These are phyloP conservation scores for Hura crepitans DNA, from an alignment of 441 rosid species.

Conservation along the genomic window DNA sequence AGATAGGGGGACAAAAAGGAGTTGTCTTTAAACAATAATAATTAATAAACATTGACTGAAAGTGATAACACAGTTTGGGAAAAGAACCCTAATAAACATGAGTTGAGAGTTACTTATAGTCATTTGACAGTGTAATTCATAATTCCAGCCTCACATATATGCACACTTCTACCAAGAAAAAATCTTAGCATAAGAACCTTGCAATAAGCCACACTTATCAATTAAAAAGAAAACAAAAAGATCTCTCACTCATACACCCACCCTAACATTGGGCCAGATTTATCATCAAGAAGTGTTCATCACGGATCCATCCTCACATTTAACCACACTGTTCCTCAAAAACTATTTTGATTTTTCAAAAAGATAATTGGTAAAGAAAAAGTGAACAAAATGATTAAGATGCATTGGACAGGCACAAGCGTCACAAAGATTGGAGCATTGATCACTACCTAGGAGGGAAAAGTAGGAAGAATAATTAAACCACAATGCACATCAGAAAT, in stretches of 20 bases:
- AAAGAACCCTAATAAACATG: not conserved
- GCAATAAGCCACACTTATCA: too few species aligned
- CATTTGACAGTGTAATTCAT: not conserved
- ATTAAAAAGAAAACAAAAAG: too few species aligned
- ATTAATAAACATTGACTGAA: not conserved
- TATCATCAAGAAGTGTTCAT: not conserved
- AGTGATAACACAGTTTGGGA: not conserved
- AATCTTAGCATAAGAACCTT: not conserved
- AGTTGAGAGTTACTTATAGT: not conserved
- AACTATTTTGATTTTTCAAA: not conserved
- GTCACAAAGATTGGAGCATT: not conserved
- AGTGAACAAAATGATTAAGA: not conserved
- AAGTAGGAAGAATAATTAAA: not conserved
- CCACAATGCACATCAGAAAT: not conserved
- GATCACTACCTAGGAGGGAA: not conserved
- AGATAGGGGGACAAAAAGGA: not conserved
- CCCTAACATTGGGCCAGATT: not conserved
- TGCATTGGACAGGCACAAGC: not conserved
- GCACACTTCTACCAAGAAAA: not conserved
- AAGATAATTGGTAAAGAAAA: too few species aligned
- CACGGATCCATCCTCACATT: too few species aligned
- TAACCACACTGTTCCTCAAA: not conserved
- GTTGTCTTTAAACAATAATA: too few species aligned
- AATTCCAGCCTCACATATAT: not conserved
- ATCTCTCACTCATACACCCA: not conserved